Evolutionary conservation across 805 yeast genomes (phyloP), one percentile per base, ranked within the genome.

Genomic region (Clavispora santaluciae): DNA sequence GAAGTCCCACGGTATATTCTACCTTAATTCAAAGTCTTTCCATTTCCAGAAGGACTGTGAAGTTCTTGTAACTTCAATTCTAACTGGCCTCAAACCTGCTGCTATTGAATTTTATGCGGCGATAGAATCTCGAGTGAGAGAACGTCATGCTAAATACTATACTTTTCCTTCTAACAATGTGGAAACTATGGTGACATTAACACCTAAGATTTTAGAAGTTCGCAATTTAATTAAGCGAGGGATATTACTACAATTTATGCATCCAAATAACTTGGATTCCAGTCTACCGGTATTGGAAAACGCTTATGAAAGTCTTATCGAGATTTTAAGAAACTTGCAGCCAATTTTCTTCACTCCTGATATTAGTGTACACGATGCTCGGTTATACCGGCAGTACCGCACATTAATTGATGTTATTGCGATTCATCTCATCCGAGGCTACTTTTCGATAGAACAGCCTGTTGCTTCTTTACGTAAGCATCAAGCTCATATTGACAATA

Each of bases 391-490:
- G 5, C 68, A 65, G 36, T 53, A 73, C 26, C 56, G 86, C 33
- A 53, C 55, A 8, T 58, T 83, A 35, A 56, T 84, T 5, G 95
- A 87, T 53, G 56, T 78, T 4, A 53, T 76, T 5, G 81, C 83
- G 0, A 68, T 83, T 38, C 85, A 83, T 50, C 78, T 86, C 8
- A 75, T 77, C 6, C 71, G 84, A 46, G 66, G 79, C 1, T 75
- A 79, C 49, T 65, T 86, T 20, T 78, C 83, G 11, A 43, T 76
- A 11, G 84, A 76, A 31, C 78, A 76, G 45, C 73, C 83, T 1
- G 68, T 79, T 28, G 50, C 68, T 36, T 86, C 90, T 0, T 76
- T 78, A 50, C 67, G 73, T 43, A 83, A 80, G 55, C 87, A 86
- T 55, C 71, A 71, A 28, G 68, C 76, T 15, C 96, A 87, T 62